phyloP scores from a whole-genome alignment of 345 rosid species.

The Populus pruinosa region DNA sequence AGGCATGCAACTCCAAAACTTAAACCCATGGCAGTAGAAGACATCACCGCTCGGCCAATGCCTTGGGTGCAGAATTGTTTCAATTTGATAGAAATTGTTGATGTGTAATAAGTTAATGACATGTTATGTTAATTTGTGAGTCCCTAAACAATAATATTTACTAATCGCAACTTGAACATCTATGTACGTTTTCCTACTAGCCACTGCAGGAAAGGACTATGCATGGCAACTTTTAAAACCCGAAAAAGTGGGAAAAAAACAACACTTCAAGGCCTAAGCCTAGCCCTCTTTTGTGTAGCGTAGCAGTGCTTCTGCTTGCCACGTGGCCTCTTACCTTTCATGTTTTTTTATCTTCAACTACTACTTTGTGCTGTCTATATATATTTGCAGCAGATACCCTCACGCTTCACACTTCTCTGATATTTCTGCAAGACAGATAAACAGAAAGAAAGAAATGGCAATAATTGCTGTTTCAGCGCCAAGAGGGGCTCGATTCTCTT shows the following conservation, averaged over 20 bases:
- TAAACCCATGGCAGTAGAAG: no score
- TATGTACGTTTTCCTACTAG: no score
- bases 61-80: no score
- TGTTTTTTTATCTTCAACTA: neutral
- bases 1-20: no score
- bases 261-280: neutral
- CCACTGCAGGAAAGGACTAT: neutral
- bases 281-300: no score
- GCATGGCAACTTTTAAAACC: neutral
- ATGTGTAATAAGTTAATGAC: no score
- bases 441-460: conserved; percentile 7
- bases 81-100: no score
- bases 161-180: no score
- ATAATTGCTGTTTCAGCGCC: conserved; percentile 15
- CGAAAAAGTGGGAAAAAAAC: neutral
- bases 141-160: no score
- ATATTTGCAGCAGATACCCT: neutral
- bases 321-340: conserved; percentile 47
- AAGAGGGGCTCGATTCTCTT: conserved; percentile 22
- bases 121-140: no score
- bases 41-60: no score
- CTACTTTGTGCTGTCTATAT: neutral
- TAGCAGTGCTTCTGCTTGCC: conserved; percentile 12
- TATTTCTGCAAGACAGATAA: neutral
- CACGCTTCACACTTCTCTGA: conserved; percentile 23